Conservation (phyloP, 192 early-diverging fungal genomes). For the Haplosporangium gracile region DNA sequence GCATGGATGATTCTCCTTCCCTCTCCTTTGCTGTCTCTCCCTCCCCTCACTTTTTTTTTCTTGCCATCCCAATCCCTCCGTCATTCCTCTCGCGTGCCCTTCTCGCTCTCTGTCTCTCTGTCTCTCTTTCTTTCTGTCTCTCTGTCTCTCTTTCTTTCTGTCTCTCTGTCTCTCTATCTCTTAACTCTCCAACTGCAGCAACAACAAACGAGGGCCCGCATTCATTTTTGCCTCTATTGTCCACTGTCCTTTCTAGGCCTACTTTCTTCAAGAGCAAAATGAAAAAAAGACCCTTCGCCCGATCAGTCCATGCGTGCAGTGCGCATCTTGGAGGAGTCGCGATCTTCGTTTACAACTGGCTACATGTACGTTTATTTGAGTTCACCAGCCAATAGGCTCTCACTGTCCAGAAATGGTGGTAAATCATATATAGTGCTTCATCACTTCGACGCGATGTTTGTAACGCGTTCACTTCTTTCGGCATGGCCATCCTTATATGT, state of each 20-base stretch:
- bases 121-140: too few relatives aligned
- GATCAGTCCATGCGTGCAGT: not conserved
- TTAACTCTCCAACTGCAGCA: too few relatives aligned
- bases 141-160: too few relatives aligned
- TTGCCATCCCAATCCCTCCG: not conserved
- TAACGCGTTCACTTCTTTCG: not conserved
- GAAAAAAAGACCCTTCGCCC: not conserved
- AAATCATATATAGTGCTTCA: not conserved
- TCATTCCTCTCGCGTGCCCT: not conserved
- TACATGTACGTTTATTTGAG: not conserved
- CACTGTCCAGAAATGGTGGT: not conserved
- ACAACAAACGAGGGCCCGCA: too few relatives aligned
- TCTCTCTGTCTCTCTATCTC: too few relatives aligned
- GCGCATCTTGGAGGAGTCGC: not conserved
- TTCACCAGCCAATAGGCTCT: not conserved
- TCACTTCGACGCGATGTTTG: not conserved
- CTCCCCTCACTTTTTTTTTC: not conserved
- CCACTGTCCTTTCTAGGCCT: not conserved
- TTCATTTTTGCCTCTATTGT: too few relatives aligned
- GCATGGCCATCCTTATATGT: not conserved
- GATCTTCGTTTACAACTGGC: not conserved
- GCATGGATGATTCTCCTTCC: not conserved
- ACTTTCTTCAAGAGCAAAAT: not conserved
- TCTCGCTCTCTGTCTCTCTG: too few relatives aligned
- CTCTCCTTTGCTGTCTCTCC: not conserved